Evolutionary conservation across 148 eudicot species (phyloP), one percentile per base, ranked within the genome.

Genomic region (Cornus suecica): DNA sequence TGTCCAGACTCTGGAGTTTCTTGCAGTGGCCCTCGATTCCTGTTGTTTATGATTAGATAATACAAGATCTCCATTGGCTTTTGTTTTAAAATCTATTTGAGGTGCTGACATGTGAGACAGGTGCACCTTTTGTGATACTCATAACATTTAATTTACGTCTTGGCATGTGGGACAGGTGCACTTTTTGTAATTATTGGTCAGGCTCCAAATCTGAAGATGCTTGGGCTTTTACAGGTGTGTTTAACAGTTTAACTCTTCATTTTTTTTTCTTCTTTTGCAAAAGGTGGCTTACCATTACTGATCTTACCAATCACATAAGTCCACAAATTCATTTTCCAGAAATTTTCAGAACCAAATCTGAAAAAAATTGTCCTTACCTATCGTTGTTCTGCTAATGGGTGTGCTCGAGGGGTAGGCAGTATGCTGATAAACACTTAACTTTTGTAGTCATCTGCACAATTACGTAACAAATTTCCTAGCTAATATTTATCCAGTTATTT

Each of bases 141-240:
- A 26, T 54, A 22, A 8, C 64, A 75, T 65, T 68, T 75, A 45
- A 83, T 42, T 54, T 71, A 77, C 45, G 61, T 28, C 41, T 18
- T 86, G 73, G 23, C 68, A 68, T 86, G 75, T 70, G 68, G 71
- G 81, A 76, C 88, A 93, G 98, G 98, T 85, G 98, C 99, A 69
- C 89, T 95, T 75, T 80, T 93, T 83, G 99, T 95, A 79, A 85
- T 95, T 72, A 84, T 95, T 66, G 90, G 80, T 82, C 73, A 80
- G 75, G 86, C 98, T 75, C 98, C 99, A 42, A 93, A 95, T 76
- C 74, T 95, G 88, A 95, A 93, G 89, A 91, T 91, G 90, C 97
- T 95, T 67, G 99, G 97, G 73, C 87, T 95, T 71, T 82, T 95
- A 79, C 99, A 95, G 98, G 99, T 84, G 76, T 37, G 32, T 41